These are phyloP conservation scores for Monascus ruber DNA, from an alignment of 2,329 filamentous ascomycete species.

Conservation along the genomic window DNA sequence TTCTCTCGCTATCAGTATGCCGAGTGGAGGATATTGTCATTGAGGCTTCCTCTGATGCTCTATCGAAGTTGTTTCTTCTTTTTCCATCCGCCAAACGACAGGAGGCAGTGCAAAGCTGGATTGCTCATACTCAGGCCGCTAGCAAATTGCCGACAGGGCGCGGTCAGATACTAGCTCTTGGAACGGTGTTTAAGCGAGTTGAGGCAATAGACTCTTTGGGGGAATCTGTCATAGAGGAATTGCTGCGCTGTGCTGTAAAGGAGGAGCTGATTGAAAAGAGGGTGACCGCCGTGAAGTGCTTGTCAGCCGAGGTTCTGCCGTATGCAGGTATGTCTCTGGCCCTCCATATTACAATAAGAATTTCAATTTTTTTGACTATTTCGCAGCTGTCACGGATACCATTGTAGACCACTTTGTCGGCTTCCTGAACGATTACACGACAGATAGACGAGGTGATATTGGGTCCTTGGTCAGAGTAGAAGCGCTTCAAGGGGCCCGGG, in stretches of 20 bases:
- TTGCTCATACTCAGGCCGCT: constrained; percentile 24
- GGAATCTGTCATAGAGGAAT: constrained; percentile 18
- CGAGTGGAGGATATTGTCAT: constrained; percentile 31
- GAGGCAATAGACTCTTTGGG: constrained; percentile 12
- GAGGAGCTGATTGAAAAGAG: constrained; percentile 32
- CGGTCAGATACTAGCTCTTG: constrained; percentile 33
- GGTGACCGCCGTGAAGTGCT: constrained; percentile 28
- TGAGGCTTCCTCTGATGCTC: constrained; percentile 28
- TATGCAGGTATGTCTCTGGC: constrained; percentile 19
- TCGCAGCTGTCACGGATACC: constrained; percentile 17
- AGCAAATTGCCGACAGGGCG: constrained; percentile 29
- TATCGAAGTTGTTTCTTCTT: constrained; percentile 29
- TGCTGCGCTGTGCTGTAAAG: constrained; percentile 23
- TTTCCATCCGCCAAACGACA: constrained; percentile 20
- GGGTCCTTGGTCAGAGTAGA: constrained; percentile 76
- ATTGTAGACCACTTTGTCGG: constrained; percentile 19
- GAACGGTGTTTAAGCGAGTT: constrained; percentile 27
- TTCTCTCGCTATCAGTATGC: constrained; percentile 29
- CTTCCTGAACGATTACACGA: constrained; percentile 76
- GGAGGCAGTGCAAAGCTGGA: constrained; percentile 28
- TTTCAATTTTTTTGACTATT: background rate
- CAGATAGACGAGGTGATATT: constrained; percentile 77
- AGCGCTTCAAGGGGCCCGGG: constrained; percentile 55
- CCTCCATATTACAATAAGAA: background rate
- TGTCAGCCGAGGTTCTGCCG: constrained; percentile 26